These are phyloP conservation scores for Megacollybia platyphylla DNA, from an alignment of 1,284 basidiomycete genomes.

Conservation along the genomic window DNA sequence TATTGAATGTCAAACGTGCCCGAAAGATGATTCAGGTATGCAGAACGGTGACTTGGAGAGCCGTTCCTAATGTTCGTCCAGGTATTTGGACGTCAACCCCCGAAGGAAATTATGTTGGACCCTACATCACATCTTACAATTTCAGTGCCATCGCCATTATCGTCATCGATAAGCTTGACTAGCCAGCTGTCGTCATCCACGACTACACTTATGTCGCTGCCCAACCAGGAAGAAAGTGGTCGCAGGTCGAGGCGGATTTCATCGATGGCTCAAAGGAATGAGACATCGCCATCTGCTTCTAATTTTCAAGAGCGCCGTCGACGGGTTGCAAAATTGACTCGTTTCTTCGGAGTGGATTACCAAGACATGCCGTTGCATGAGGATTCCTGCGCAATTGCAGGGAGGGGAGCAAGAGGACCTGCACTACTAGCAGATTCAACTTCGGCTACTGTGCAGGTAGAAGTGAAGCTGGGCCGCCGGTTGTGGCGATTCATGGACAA, in stretches of 20 bases:
- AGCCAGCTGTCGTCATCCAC: background rate
- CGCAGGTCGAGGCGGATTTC: background rate
- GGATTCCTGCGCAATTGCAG: background rate
- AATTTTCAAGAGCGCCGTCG: slow-evolving; percentile 27
- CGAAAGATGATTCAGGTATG: slow-evolving; percentile 35
- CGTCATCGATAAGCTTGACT: background rate
- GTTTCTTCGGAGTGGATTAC: slow-evolving; percentile 47
- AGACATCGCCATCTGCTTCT: background rate
- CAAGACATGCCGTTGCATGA: slow-evolving; percentile 25
- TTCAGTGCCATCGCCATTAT: background rate
- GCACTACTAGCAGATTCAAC: slow-evolving; percentile 4
- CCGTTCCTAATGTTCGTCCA: slow-evolving; percentile 10
- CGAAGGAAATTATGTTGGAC: slow-evolving; percentile 14
- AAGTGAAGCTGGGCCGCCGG: slow-evolving; percentile 23
- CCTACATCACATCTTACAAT: slow-evolving; percentile 2
- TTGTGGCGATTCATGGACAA: slow-evolving; percentile 24
- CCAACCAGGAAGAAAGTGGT: background rate
- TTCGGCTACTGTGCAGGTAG: slow-evolving; percentile 14
- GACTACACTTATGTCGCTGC: background rate
- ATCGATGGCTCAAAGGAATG: background rate
- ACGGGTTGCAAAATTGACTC: slow-evolving; percentile 36
- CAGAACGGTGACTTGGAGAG: background rate
- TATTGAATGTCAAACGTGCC: slow-evolving; percentile 27
- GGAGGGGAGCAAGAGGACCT: slow-evolving; percentile 1
- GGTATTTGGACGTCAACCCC: slow-evolving; percentile 33